Base-by-base conservation (phyloP, 169 alveolate species). In the Plasmodium chabaudi region DNA sequence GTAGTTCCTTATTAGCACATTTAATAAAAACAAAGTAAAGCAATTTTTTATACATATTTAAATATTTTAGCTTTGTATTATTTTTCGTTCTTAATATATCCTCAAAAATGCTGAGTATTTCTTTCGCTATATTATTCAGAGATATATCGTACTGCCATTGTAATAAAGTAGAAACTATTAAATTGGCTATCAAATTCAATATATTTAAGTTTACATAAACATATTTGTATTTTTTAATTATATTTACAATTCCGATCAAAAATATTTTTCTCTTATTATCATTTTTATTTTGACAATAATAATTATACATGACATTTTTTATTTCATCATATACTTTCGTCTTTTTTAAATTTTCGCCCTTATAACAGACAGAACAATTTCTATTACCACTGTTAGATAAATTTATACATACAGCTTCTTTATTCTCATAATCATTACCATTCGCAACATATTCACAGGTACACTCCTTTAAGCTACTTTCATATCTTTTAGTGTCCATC, bases 1-100 rank as follows among this genome's bases (percentile, higher is more conserved):
- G 13, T 19, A 46, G 17, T 12, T 74, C 88, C 19, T 17, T 74
- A 0, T 44, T 21, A 15, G 10, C 39, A 65, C 56, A 60, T 0
- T 74, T 23, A 25, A 69, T 46, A n/a, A 60, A 69, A 69, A 42
- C 46, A 47, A 69, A 46, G 10, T 60, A 72, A 25, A 59, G 44
- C 57, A 77, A 57, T 21, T 51, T 27, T 27, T 23, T 65, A 57
- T 77, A 77, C 49, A 77, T 55, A 77, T 77, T 13, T 34, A 77
- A 55, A 77, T 63, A 77, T 51, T 77, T 77, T 47, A 77, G 15
- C 34, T 77, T 77, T 61, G 65, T 25, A 49, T 64, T 77, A 47
- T 63, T 53, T 12, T 77, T 77, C n/a, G 17, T 65, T 77, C 65
- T 77, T 68, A 77, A 57, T 63, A 77, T 63, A 34, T 21, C 63